Evolutionary conservation across 1,284 basidiomycete genomes (phyloP), one percentile per base, ranked within the genome.

Genomic region (Sporisorium scitamineum): DNA sequence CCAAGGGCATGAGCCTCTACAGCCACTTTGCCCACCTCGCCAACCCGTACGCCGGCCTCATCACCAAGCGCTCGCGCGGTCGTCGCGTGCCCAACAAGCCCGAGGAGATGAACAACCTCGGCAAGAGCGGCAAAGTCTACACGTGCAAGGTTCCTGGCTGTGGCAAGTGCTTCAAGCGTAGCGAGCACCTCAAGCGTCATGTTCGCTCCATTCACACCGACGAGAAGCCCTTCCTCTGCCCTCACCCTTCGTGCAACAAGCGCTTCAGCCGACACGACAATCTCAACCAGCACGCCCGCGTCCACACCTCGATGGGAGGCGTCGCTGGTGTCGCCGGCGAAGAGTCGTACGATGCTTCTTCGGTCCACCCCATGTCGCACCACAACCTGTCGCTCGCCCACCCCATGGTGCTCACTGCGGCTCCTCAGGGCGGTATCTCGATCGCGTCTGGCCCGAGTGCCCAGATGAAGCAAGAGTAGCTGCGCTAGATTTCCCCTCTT

Each of bases 91-190:
- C 81, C 50, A 81, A 68, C 73, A 81, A 82, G 61, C 80, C 80
- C 32, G 75, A 80, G 54, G 80, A 82, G 74, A 74, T 83, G 69
- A 78, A 75, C 68, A 82, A 83, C 61, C 73, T 83, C 44, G 80
- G 80, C 54, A 83, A 83, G 77, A 78, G 79, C 44, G 81, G 80
- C 61, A 82, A 80, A 67, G 76, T 83, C n/a, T 82, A 81, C 69
- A 80, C 79, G 16, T 83, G 81, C 79, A 79, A 80, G 54, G 81
- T 83, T 18, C 80, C 78, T 29, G 81, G 80, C 42, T 83, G 81
- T 41, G 80, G 80, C 59, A 83, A 83, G 63, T 80, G 79, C 54
- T 83, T 83, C 75, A 81, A 81, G 62, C 79, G 81, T 24, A 79
- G 77, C 63, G 81, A 83, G 61, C 81, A 83, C 45, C 75, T 83